These are phyloP conservation scores for Clavariopsis aquatica DNA, from an alignment of 495 filamentous ascomycete species.

Conservation along the genomic window DNA sequence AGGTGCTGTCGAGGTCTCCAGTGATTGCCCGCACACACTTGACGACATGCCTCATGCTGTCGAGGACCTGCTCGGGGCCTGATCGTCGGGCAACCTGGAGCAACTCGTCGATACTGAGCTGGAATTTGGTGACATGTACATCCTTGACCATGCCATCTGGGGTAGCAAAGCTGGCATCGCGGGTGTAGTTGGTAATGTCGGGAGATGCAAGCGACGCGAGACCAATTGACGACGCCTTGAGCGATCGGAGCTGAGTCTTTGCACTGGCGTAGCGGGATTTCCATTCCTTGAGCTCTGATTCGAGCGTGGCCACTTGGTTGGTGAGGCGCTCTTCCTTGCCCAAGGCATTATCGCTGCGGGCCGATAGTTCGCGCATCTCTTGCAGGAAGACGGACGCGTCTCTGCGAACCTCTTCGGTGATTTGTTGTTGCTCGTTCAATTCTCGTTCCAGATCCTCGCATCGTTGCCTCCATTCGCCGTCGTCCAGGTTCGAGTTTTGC, in stretches of 20 bases:
- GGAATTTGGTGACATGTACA: constrained; percentile 91
- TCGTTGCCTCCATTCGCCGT: constrained; percentile 53
- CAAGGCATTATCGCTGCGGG: constrained; percentile 73
- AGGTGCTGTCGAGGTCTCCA: constrained; percentile 64
- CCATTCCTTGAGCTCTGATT: constrained; percentile 84
- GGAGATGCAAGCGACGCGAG: constrained; percentile 51
- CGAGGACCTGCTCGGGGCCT: constrained; percentile 70
- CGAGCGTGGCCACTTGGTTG: constrained; percentile 68
- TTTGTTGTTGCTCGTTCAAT: constrained; percentile 72
- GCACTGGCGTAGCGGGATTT: constrained; percentile 81
- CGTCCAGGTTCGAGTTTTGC: constrained; percentile 28
- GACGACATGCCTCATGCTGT: constrained; percentile 79
- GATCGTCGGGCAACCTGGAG: constrained; percentile 72
- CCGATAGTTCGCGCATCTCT: constrained; percentile 86
- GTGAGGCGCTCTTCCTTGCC: constrained; percentile 79
- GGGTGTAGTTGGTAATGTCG: constrained; percentile 62
- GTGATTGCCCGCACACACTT: constrained; percentile 76
- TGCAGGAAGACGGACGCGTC: constrained; percentile 81
- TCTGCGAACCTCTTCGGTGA: constrained; percentile 85
- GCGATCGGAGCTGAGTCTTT: constrained; percentile 79
- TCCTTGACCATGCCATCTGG: constrained; percentile 80
- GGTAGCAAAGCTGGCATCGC: constrained; percentile 70
- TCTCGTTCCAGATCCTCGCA: constrained; percentile 68
- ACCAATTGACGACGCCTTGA: constrained; percentile 78
- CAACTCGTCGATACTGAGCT: constrained; percentile 91